Evolutionary conservation across 2,329 filamentous ascomycete genomes (phyloP), one percentile per base, ranked within the genome.

Genomic region (Macrophomina pseudophaseolina): DNA sequence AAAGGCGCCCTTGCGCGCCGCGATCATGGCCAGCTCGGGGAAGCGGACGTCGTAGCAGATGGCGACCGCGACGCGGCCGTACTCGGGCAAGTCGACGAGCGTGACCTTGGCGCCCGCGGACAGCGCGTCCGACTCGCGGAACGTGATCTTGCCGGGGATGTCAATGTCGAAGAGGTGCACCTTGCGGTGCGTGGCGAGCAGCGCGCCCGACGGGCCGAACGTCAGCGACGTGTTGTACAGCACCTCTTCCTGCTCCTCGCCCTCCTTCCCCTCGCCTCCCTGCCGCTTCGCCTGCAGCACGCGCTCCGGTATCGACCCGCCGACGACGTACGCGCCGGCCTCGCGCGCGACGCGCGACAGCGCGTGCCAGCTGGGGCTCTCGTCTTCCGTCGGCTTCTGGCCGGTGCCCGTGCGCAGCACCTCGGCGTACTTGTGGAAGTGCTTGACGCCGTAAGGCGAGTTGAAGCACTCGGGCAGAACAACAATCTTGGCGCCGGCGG

Each of bases 1-100:
- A 78, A 99, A 99, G 67, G 89, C 91, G n/a, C 91, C 93, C 71
- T 89, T 88, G 38, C 95, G 86, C 23, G 94, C 92, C 0, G 94
- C 94, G 66, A 98, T 90, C 76, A 88, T 95, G 3, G 93, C 95
- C 11, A 97, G 84, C 81, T 98, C 95, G 0, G 95, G 94, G 82
- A 99, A 99, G 48, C 95, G 92, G 65, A 99, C 88, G 80, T 99
- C 95, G 81, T 99, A 99, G 86, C 95, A 99, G 76, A 99, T 98
- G 38, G 92, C 94, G 4, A 99, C 83, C 4, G 88, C 93, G 69
- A 99, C 87, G 77, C 88, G 90, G 68, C 95, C 95, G 78, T 97
- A 97, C 70, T 91, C 93, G 3, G 94, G 92, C 35, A 97, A 83
- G 71, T 97, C 91, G 32, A 98, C 84, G 3, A 98, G 80, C 0